phyloP scores from a whole-genome alignment of 495 filamentous ascomycete genomes.

The Neurospora hispaniola region DNA sequence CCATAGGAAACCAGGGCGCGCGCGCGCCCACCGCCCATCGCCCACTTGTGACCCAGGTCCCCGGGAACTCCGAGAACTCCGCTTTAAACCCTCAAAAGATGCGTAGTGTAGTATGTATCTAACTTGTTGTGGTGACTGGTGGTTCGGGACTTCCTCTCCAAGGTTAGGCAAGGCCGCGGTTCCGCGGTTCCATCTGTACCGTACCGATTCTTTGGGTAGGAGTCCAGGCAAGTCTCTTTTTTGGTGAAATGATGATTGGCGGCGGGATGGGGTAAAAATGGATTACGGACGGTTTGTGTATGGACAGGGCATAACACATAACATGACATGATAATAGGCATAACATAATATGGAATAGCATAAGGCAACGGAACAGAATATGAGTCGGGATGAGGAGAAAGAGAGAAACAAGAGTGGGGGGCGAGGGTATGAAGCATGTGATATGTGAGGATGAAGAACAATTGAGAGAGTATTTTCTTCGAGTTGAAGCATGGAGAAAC shows the following conservation, averaged over 20 bases:
- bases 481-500: not conserved
- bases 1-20: not conserved
- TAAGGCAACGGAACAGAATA: not conserved
- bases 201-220: not conserved
- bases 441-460: not conserved
- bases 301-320: not conserved
- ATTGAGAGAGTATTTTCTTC: not conserved
- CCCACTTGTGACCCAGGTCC: not conserved
- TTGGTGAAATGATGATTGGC: not conserved
- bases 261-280: not conserved
- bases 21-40: not conserved
- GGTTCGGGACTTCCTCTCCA: not conserved
- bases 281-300: not conserved
- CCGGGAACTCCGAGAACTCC: not conserved
- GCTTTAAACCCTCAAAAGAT: not conserved
- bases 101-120: not conserved
- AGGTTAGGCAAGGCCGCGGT: not conserved
- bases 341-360: not conserved
- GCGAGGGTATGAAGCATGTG: not conserved
- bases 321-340: not conserved
- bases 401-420: not conserved
- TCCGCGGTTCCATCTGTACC: not conserved
- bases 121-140: not conserved
- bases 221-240: not conserved
- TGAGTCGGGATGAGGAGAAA: not conserved